Percentiles rank a stretch among this genome's conserved stretches.
Conservation (phyloP, 129 eudicot species). For the Solidago caesia region DNA sequence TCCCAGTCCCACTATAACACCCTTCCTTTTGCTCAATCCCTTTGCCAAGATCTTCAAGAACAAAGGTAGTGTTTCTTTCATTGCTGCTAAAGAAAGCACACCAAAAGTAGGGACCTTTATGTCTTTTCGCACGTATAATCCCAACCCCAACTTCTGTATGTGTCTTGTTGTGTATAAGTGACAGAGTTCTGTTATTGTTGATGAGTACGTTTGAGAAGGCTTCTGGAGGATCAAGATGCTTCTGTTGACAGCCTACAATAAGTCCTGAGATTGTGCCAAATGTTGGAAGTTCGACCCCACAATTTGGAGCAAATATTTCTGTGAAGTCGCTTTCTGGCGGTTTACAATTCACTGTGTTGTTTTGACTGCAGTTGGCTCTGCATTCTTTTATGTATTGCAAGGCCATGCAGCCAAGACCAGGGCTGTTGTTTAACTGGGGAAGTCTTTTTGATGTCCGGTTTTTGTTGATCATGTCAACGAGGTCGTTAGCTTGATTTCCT, state of each 20-base stretch:
- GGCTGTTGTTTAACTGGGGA: constrained; percentile 48
- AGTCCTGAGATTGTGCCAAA: constrained; percentile 65
- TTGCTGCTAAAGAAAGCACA: constrained; percentile 62
- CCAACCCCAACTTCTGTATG: constrained; percentile 79
- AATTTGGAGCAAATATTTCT: constrained; percentile 76
- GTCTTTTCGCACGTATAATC: constrained; percentile 51
- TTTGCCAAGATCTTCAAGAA: constrained; percentile 79
- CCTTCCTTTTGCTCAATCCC: constrained; percentile 84
- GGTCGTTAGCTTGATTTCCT: constrained; percentile 74
- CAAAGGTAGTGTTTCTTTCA: constrained; percentile 52
- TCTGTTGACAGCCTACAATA: constrained; percentile 61
- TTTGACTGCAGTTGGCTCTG: constrained; percentile 59
- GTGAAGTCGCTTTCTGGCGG: constrained; percentile 76
- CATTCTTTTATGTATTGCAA: constrained; percentile 72
- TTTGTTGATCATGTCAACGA: constrained; percentile 68
- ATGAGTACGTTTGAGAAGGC: constrained; percentile 61
- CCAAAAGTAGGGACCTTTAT: constrained; percentile 79
- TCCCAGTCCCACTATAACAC: constrained; percentile 64
- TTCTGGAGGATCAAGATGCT: constrained; percentile 58
- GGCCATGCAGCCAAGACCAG: constrained; percentile 85
- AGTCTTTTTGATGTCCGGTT: constrained; percentile 68
- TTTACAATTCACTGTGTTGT: constrained; percentile 62
- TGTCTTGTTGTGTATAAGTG: constrained; percentile 52
- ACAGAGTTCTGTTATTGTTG: constrained; percentile 41
- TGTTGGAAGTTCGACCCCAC: constrained; percentile 91